These are phyloP conservation scores for Pezicula rhizophila DNA, from an alignment of 2,329 filamentous ascomycete species.

Conservation along the genomic window DNA sequence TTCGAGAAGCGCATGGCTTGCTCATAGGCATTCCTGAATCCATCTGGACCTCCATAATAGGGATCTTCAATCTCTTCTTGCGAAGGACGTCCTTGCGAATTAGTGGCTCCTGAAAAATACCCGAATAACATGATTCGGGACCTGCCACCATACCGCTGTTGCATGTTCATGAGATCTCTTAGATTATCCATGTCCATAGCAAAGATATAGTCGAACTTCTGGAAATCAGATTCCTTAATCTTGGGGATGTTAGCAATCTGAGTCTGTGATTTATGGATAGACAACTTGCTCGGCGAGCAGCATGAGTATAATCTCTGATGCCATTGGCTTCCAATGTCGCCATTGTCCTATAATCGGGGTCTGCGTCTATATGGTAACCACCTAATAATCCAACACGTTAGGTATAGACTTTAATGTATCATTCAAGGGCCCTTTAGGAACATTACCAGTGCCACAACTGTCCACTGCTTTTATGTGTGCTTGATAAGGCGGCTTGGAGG, in stretches of 20 bases:
- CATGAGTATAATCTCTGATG: slow-evolving; percentile 71
- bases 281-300: slow-evolving; percentile 62
- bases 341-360: slow-evolving; percentile 80
- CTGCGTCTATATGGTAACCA: slow-evolving; percentile 74
- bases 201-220: slow-evolving; percentile 85
- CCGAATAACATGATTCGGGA: slow-evolving; percentile 78
- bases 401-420: no score
- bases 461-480: slow-evolving; percentile 64
- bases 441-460: slow-evolving; percentile 67
- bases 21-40: slow-evolving; percentile 81
- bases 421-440: no score
- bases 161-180: slow-evolving; percentile 57
- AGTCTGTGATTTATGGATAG: neutral
- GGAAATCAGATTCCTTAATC: slow-evolving; percentile 64
- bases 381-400: slow-evolving; percentile 24
- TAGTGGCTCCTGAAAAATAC: slow-evolving; percentile 63
- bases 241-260: slow-evolving; percentile 22
- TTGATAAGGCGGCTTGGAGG: slow-evolving; percentile 53
- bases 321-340: slow-evolving; percentile 67
- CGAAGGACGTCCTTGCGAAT: slow-evolving; percentile 8
- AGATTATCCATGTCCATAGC: slow-evolving; percentile 90
- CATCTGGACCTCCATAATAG: slow-evolving; percentile 81
- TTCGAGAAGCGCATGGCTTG: slow-evolving; percentile 72
- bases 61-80: slow-evolving; percentile 78
- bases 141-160: slow-evolving; percentile 46